Base-by-base conservation (phyloP, 495 filamentous ascomycete genomes). In the Cryomyces minteri region DNA sequence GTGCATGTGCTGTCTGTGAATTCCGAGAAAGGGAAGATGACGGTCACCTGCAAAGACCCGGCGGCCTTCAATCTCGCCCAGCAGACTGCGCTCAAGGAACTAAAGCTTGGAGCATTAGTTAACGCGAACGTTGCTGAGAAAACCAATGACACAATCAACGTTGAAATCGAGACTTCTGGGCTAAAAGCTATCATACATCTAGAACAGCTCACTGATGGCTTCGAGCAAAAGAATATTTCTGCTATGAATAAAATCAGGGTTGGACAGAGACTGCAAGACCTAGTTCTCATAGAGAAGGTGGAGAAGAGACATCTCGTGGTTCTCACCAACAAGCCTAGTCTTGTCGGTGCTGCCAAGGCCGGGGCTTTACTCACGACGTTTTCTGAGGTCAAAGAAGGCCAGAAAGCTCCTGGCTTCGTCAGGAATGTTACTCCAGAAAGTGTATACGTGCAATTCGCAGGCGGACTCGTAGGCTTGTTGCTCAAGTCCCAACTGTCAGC, bases 11-110 rank as follows among this genome's bases (percentile, higher is more conserved):
- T 90, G 38, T 81, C 78, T 49, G 77, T 95, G 33, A 80, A 94
- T 60, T 61, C 73, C 0, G 69, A 78, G 41, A 71, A 71, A 36
- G 65, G 67, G 47, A 78, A 79, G 52, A 74, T 98, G 53, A 76
- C 79, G 39, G 83, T 98, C 39, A 93, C 88, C 33, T 96, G 92
- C 73, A 94, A 88, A 65, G 84, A 93, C 50, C 82, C 84, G 4
- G 74, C 74, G 11, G 69, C 71, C 0, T 87, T 86, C 53, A 80
- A 78, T 11, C 67, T 79, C 8, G 74, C 77, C 36, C 84, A 88
- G 54, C 77, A 84, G 54, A 69, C 72, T 41, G 79, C 82, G 11
- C 76, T 93, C 46, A 72, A 80, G 44, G 72, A 74, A 32, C 65
- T 94, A 11, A 68, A 75, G 30, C 62, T 76, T 39, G 87, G 88